phyloP scores from a whole-genome alignment of 2,329 filamentous ascomycete species.

The Cytospora leucostoma region DNA sequence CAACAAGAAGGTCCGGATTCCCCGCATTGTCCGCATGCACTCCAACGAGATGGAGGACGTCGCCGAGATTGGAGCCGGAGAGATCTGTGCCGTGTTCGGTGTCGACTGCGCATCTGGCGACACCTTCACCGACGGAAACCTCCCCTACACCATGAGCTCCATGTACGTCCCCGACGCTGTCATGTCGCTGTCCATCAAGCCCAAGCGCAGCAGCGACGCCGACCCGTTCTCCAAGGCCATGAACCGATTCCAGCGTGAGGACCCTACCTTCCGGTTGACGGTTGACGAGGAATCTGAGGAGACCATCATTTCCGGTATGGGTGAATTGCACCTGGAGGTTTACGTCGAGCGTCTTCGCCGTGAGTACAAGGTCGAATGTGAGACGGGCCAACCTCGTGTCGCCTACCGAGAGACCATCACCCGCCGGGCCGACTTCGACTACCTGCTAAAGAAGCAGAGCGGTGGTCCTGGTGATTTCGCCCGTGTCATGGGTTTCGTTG shows the following conservation, averaged over 20 bases:
- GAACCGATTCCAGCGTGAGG: conserved; percentile 97
- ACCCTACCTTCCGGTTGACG: conserved; percentile 94
- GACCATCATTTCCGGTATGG: conserved; percentile 98
- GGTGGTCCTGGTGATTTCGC: conserved; percentile 96
- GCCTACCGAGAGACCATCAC: conserved; percentile 95
- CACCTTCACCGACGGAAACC: conserved; percentile 91
- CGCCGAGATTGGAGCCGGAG: conserved; percentile 85
- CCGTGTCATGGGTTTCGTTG: conserved; percentile 87
- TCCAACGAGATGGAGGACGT: conserved; percentile 99
- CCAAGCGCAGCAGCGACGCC: conserved; percentile 88
- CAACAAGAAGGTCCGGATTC: conserved; percentile 94
- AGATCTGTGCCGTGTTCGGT: conserved; percentile 98
- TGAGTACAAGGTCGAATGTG: conserved; percentile 94
- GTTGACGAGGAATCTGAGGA: conserved; percentile 92
- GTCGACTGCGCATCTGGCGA: conserved; percentile 97
- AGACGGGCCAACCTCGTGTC: conserved; percentile 94
- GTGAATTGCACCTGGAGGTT: conserved; percentile 93
- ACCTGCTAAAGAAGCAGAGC: conserved; percentile 90
- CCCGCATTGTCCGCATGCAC: conserved; percentile 98
- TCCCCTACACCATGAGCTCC: conserved; percentile 94
- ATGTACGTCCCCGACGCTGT: conserved; percentile 99
- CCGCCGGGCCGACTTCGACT: conserved; percentile 80
- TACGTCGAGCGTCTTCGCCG: conserved; percentile 96
- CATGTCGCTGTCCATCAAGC: conserved; percentile 96
- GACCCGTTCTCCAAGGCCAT: conserved; percentile 98